Conservation (phyloP, 139 green algal genomes). For the Edaphochlamys debaryana region DNA sequence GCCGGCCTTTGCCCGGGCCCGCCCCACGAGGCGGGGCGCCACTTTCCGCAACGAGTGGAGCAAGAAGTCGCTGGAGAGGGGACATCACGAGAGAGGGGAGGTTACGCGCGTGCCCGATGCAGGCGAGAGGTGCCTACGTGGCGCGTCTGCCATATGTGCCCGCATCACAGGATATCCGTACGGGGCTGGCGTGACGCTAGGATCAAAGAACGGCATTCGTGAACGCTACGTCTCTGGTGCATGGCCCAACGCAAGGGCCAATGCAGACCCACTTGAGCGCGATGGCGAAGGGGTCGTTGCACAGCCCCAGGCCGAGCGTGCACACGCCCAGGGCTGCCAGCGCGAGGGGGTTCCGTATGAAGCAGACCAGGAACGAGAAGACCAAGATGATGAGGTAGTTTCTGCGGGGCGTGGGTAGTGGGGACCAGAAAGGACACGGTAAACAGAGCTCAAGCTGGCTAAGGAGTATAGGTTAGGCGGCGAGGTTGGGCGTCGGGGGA, state of each 20-base stretch:
- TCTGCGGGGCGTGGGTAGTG: background rate
- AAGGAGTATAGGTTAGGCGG: background rate
- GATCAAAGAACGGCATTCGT: too few species aligned
- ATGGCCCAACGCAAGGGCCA: too few species aligned
- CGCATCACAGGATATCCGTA: too few species aligned
- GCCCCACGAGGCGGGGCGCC: slow-evolving; percentile 28
- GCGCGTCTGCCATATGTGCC: too few species aligned
- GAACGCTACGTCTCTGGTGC: too few species aligned
- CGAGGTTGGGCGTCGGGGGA: too few species aligned
- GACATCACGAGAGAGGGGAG: too few species aligned
- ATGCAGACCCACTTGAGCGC: slow-evolving; percentile 49
- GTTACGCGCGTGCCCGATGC: too few species aligned
- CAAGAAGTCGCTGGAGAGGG: slow-evolving; percentile 51
- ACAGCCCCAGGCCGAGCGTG: slow-evolving; percentile 24
- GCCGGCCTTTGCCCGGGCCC: slow-evolving; percentile 23
- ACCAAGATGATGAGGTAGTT: slow-evolving; percentile 60
- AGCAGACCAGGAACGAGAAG: slow-evolving; percentile 16
- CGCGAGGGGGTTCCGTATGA: slow-evolving; percentile 41
- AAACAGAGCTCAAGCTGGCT: too few species aligned
- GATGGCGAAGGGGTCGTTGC: slow-evolving; percentile 66
- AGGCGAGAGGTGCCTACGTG: too few species aligned
- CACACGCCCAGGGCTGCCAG: slow-evolving; percentile 28
- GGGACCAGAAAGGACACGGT: too few species aligned
- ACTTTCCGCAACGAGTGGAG: slow-evolving; percentile 51
- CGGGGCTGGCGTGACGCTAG: too few species aligned